These are phyloP conservation scores for Annulohypoxylon maeteangense DNA, from an alignment of 495 filamentous ascomycete genomes.

Conservation along the genomic window DNA sequence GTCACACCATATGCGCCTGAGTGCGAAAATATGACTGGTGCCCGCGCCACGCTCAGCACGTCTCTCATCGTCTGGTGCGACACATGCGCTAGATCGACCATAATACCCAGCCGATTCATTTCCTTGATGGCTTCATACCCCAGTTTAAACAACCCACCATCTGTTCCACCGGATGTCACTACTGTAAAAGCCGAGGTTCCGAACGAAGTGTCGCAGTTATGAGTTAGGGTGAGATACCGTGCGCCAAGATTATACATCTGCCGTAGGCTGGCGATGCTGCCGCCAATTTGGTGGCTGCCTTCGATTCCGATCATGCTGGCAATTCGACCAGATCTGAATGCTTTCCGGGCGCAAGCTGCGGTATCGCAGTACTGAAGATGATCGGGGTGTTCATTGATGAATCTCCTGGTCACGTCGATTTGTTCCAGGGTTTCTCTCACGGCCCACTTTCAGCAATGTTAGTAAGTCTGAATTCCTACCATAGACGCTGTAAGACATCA, in stretches of 20 bases:
- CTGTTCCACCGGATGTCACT: constrained; percentile 17
- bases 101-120: constrained; percentile 66
- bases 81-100: constrained; percentile 65
- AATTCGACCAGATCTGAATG: constrained; percentile 41
- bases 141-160: constrained; percentile 35
- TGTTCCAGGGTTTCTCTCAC: constrained; percentile 51
- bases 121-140: constrained; percentile 49
- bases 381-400: constrained; percentile 38
- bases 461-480: neutral
- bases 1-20: constrained; percentile 63
- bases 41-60: constrained; percentile 60
- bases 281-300: constrained; percentile 44
- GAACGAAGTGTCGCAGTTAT: constrained; percentile 53
- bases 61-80: constrained; percentile 67
- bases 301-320: constrained; percentile 50
- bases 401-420: constrained; percentile 47
- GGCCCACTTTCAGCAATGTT: constrained; percentile 22
- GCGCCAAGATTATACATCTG: constrained; percentile 51
- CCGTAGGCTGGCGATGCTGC: constrained; percentile 46
- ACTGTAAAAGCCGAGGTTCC: constrained; percentile 66
- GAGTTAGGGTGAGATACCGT: constrained; percentile 52
- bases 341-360: constrained; percentile 32
- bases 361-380: constrained; percentile 41
- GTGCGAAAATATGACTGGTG: constrained; percentile 70
- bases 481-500: neutral